Conservation (phyloP, 1,284 basidiomycete species). For the Heliocybe sulcata region DNA sequence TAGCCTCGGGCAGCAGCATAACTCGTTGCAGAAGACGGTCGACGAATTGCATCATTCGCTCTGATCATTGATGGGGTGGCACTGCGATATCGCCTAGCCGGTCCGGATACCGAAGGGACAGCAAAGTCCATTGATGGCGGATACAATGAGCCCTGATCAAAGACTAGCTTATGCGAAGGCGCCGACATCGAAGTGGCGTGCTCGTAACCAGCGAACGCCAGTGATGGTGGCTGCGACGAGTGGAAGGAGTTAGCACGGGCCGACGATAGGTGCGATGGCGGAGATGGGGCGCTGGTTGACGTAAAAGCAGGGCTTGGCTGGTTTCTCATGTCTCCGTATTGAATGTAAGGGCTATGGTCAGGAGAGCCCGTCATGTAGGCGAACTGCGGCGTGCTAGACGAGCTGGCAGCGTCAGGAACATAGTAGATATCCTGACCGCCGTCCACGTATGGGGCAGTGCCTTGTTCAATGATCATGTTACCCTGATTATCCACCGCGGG, state of each 20-base stretch:
- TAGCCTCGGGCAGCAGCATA: conserved; percentile 30
- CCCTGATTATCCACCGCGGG: background rate
- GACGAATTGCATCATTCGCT: conserved; percentile 38
- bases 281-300: background rate
- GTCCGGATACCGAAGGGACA: conserved; percentile 31
- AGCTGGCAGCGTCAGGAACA: background rate
- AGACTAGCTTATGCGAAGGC: conserved; percentile 58
- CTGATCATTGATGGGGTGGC: conserved; percentile 61
- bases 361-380: background rate
- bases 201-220: conserved; percentile 8
- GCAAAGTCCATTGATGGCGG: conserved; percentile 27
- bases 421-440: conserved; percentile 1
- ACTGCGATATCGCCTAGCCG: conserved; percentile 61
- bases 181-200: conserved; percentile 48
- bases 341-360: background rate
- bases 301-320: conserved; percentile 1
- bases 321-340: background rate
- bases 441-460: conserved; percentile 6
- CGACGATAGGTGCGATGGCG: background rate
- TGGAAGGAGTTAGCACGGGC: conserved; percentile 9
- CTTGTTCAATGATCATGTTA: conserved; percentile 12
- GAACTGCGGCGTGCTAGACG: background rate
- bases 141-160: conserved; percentile 50
- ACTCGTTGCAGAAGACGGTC: conserved; percentile 43
- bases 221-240: conserved; percentile 5